Evolutionary conservation across 257 asterid species (phyloP), one percentile per base, ranked within the genome.

Genomic region (Coffea canephora): DNA sequence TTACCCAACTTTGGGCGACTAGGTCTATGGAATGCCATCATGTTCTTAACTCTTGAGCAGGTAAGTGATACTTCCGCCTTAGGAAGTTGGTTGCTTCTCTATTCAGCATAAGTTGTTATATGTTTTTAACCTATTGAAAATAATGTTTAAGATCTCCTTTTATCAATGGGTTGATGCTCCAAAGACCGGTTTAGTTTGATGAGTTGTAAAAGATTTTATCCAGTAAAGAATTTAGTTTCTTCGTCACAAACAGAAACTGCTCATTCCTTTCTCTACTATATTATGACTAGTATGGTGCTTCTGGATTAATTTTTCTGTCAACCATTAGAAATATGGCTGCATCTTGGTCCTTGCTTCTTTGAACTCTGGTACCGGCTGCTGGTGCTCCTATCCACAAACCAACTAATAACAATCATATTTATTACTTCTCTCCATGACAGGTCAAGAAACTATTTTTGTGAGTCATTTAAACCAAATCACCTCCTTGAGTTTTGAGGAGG

Each of bases 21-120:
- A 57, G 98, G 98, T 68, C 81, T 89, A 45, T 92, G 97, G 97
- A 94, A 94, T 71, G 97, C 87, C 71, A 88, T 94, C 87, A 94
- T 94, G 97, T 94, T 92, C 85, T 86, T 92, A 87, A 90, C 89
- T 50, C 78, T 92, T 34, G 98, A 94, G 84, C 91, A 88, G 80
- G 98, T 91, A 88, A 91, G 96, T 48, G 57, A 73, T 79, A 19
- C 76, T 66, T 84, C 19, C 13, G 55, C 80, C 68, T 74, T 65
- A 76, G 67, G 19, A 34, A 19, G 46, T 69, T 64, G 7, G 69
- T 55, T 73, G 41, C 13, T 73, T 23, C 66, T 48, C 27, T 76
- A 25, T 54, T 2, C n/a, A 18, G 21, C 52, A 54, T 39, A 57
- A 75, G 52, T 75, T 18, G 31, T 25, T 19, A 69, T 12, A 45